A percentile compares a stretch with the other conserved stretches of the same genome.
phyloP scores from a whole-genome alignment of 805 yeast species.

The Candida pini region DNA sequence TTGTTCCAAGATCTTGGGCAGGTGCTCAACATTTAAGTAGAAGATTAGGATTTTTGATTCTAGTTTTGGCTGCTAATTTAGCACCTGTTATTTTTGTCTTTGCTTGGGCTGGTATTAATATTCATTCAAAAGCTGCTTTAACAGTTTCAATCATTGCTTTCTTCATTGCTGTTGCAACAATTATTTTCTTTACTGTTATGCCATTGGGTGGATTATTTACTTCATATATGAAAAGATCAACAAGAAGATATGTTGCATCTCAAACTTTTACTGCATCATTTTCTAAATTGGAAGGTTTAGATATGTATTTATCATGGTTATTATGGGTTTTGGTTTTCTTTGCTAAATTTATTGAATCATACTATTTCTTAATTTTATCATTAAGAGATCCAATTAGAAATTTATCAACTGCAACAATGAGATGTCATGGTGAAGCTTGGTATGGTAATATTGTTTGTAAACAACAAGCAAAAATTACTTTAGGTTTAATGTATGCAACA shows the following conservation, averaged over 20 bases:
- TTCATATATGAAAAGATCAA: slow-evolving; percentile 78
- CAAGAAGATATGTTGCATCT: slow-evolving; percentile 86
- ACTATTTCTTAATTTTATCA: slow-evolving; percentile 83
- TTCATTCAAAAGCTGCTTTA: slow-evolving; percentile 64
- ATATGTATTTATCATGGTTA: slow-evolving; percentile 93
- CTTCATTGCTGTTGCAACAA: slow-evolving; percentile 79
- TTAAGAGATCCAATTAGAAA: slow-evolving; percentile 92
- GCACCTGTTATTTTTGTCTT: slow-evolving; percentile 85
- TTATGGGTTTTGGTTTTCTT: slow-evolving; percentile 86
- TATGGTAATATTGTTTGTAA: slow-evolving; percentile 69
- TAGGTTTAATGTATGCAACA: slow-evolving; percentile 89
- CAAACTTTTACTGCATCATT: slow-evolving; percentile 95
- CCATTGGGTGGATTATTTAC: slow-evolving; percentile 97
- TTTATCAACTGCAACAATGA: slow-evolving; percentile 77
- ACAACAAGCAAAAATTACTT: slow-evolving; percentile 81
- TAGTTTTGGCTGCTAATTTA: slow-evolving; percentile 65
- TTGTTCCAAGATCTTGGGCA: slow-evolving; percentile 97
- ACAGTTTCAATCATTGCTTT: slow-evolving; percentile 82
- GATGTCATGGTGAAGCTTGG: slow-evolving; percentile 96
- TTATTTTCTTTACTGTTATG: slow-evolving; percentile 85
- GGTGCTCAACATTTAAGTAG: slow-evolving; percentile 96
- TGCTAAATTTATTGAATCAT: slow-evolving; percentile 88
- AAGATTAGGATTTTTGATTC: slow-evolving; percentile 69
- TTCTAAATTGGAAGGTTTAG: slow-evolving; percentile 74
- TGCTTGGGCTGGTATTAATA: slow-evolving; percentile 66